Percentiles rank a stretch among this genome's conserved stretches.
Evolutionary conservation across 106 monocot species (phyloP).

Genomic region (Dioscorea zingiberensis): DNA sequence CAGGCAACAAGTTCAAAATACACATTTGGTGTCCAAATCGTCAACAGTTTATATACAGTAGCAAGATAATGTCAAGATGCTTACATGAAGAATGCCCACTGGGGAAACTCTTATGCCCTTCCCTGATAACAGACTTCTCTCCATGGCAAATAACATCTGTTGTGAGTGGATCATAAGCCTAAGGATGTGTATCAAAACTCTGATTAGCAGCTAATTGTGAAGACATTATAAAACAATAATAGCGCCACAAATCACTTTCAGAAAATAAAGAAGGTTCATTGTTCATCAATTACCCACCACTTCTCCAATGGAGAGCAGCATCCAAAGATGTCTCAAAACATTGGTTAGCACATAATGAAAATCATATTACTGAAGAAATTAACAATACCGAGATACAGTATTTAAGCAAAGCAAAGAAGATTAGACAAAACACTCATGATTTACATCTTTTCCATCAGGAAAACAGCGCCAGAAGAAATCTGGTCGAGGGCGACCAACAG

Average conservation of each 20-base stretch:
- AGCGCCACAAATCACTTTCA: too few relatives aligned
- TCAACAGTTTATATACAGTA: neutral
- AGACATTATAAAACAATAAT: neutral
- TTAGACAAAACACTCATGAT: neutral
- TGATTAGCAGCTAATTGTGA: neutral
- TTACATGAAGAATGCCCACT: constrained; percentile 86
- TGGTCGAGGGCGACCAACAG: constrained; percentile 24
- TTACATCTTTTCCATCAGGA: constrained; percentile 13
- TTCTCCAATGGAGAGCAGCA: too few relatives aligned
- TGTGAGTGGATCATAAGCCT: constrained; percentile 56
- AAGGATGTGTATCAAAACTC: constrained; percentile 2
- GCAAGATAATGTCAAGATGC: neutral
- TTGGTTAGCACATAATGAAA: too few relatives aligned
- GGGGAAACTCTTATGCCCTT: constrained; percentile 86
- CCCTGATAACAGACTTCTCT: constrained; percentile 59
- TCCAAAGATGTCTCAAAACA: too few relatives aligned
- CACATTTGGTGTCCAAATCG: neutral
- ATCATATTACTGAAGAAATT: too few relatives aligned
- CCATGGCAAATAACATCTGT: constrained; percentile 64
- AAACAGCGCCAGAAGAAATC: constrained; percentile 26
- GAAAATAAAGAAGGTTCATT: too few relatives aligned
- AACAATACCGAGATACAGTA: too few relatives aligned
- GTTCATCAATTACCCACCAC: too few relatives aligned
- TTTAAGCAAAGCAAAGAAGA: neutral
- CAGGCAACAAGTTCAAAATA: neutral